Base-by-base conservation (phyloP, 2,329 filamentous ascomycete species). In the Aspergillus versicolor region DNA sequence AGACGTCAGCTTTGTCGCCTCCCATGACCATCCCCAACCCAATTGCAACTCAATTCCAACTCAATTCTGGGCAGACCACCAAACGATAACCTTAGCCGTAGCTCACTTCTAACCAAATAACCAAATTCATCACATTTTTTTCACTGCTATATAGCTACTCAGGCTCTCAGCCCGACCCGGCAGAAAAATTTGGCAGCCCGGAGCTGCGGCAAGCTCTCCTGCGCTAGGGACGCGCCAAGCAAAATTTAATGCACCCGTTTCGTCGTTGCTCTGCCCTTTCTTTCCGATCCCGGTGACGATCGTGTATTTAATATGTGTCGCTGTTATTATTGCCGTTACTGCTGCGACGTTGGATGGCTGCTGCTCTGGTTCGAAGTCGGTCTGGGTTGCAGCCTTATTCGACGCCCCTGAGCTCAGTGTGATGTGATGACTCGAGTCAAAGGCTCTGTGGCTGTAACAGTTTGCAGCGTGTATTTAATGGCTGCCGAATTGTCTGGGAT, bases 1-100 rank as follows among this genome's bases (percentile, higher is more conserved):
- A 57, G 45, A 57, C 55, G 55, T 57, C 55, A 57, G 43, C 55
- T 43, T 41, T 30, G 8, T 57, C 27, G 49, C 55, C 53, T 51
- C 50, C 50, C 47, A 52, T 46, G 51, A 27, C 45, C 45, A n/a
- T 12, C 38, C 44, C 17, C 17, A 19, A 19, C 17, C 17, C 17
- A 19, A 19, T 19, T 19, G 1, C 17, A 19, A 30, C 27, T 11
- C 32, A 38, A 30, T 43, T 11, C 27, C 27, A 30, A 30, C 34
- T n/a, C 34, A 37, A 37, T 37, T 37, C 34, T 37, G 34, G 13
- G 34, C 34, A 15, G 34, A 37, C 34, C 34, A 37, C 34, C 34
- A 37, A n/a, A 37, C 34, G 13, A 37, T 13, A 37, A 37, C 27
- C 27, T 30, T 30, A 11, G 27, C 4, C 4, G 27, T 6, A 24